phyloP scores from a whole-genome alignment of 2,329 filamentous ascomycete genomes.

The Metarhizium brunneum region DNA sequence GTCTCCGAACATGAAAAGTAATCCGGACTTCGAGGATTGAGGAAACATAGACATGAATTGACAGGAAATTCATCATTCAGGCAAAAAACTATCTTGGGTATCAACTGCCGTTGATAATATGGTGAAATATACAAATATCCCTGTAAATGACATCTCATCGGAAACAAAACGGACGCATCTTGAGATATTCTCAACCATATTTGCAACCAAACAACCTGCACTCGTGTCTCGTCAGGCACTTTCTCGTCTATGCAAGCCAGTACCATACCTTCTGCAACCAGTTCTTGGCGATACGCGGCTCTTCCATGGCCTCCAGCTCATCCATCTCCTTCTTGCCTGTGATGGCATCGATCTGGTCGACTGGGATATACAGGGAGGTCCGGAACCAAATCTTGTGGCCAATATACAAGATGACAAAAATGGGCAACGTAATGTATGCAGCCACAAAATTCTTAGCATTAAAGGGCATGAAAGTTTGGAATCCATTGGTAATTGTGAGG shows the following conservation, averaged over 20 bases:
- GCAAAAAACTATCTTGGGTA: background rate
- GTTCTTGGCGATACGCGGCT: constrained; percentile 39
- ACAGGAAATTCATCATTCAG: background rate
- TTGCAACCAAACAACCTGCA: background rate
- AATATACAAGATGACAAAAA: constrained; percentile 50
- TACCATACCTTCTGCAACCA: constrained; percentile 43
- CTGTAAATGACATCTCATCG: background rate
- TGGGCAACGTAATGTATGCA: constrained; percentile 52
- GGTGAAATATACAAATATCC: background rate
- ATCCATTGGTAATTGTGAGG: constrained; percentile 66
- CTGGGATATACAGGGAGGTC: constrained; percentile 32
- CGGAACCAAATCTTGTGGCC: constrained; percentile 47
- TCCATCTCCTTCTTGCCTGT: constrained; percentile 56
- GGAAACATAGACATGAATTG: background rate
- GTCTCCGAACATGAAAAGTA: background rate
- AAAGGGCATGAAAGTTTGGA: constrained; percentile 67
- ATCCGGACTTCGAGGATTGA: background rate
- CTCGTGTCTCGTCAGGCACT: background rate
- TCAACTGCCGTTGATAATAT: constrained; percentile 2
- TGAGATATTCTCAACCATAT: background rate
- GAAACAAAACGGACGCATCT: background rate
- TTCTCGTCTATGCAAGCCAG: constrained; percentile 37
- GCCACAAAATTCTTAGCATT: constrained; percentile 54
- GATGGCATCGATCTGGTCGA: constrained; percentile 43
- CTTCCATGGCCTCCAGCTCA: constrained; percentile 40